Evolutionary conservation across 257 asterid genomes (phyloP).

Genomic region (Solanum etuberosum): DNA sequence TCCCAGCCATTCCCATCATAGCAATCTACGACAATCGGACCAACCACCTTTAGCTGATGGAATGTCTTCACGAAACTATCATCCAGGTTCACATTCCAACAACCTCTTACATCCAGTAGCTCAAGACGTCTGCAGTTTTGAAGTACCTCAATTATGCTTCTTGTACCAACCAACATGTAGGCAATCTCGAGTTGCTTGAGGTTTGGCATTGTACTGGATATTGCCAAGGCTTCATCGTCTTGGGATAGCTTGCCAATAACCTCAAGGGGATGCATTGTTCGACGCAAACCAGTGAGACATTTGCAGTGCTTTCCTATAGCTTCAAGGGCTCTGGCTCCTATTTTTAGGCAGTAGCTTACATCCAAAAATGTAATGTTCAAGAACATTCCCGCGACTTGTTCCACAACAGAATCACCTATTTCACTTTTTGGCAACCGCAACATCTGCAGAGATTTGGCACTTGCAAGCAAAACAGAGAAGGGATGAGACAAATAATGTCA

Average conservation of each 20-base stretch:
- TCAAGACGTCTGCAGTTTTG: slow-evolving; percentile 48
- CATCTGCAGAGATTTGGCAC: slow-evolving; percentile 56
- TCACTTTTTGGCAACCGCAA: slow-evolving; percentile 52
- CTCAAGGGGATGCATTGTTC: slow-evolving; percentile 69
- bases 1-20: slow-evolving; percentile 54
- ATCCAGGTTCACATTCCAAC: slow-evolving; percentile 68
- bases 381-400: slow-evolving; percentile 30
- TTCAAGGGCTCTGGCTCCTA: slow-evolving; percentile 65
- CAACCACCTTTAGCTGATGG: slow-evolving; percentile 39
- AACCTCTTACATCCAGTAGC: slow-evolving; percentile 64
- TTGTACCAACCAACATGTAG: slow-evolving; percentile 53
- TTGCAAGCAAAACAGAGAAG: slow-evolving; percentile 26
- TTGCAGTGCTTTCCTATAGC: slow-evolving; percentile 59
- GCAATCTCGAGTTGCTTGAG: slow-evolving; percentile 82
- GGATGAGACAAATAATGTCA: not conserved
- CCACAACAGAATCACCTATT: slow-evolving; percentile 33
- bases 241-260: slow-evolving; percentile 51
- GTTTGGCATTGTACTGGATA: slow-evolving; percentile 60
- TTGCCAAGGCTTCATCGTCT: slow-evolving; percentile 71
- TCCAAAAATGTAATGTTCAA: slow-evolving; percentile 48
- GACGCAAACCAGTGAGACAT: slow-evolving; percentile 40
- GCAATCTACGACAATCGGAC: slow-evolving; percentile 48
- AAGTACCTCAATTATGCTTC: slow-evolving; percentile 42
- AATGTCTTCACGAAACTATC: slow-evolving; percentile 37
- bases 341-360: slow-evolving; percentile 62